A percentile compares a stretch with the other conserved stretches of the same genome.
Conservation (phyloP, 352 stramenopile species). For the Phytopythium vexans region DNA sequence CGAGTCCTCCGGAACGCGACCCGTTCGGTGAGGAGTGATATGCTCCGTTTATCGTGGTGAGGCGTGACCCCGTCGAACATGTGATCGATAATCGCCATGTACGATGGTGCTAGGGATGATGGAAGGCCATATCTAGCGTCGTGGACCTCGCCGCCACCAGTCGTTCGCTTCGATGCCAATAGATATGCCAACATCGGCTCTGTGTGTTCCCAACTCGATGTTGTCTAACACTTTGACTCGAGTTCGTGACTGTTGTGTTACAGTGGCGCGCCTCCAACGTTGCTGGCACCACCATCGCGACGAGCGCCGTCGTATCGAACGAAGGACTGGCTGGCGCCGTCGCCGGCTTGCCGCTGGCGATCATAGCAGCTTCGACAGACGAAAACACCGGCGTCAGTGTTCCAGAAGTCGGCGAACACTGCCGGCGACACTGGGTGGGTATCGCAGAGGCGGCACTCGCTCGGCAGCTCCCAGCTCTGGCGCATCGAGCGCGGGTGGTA, state of each 20-base stretch:
- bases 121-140: constrained; percentile 58
- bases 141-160: neutral
- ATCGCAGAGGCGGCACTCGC: constrained; percentile 46
- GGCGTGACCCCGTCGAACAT: no score
- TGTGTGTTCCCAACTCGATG: no score
- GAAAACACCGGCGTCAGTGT: constrained; percentile 36
- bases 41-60: no score
- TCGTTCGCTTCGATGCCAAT: no score
- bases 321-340: constrained; percentile 20
- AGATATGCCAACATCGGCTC: no score
- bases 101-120: constrained; percentile 33
- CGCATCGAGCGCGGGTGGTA: constrained; percentile 57
- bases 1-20: constrained; percentile 3
- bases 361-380: constrained; percentile 44
- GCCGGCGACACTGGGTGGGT: neutral
- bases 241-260: no score
- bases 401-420: constrained; percentile 51
- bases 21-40: neutral
- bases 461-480: constrained; percentile 54
- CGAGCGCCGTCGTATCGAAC: constrained; percentile 53
- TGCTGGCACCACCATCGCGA: constrained; percentile 10
- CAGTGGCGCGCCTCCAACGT: no score
- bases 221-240: no score
- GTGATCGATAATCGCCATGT: neutral
- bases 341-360: constrained; percentile 4